Conservation (phyloP, 202 grass and related monocot genomes). For the Cymbopogon flexuosus region DNA sequence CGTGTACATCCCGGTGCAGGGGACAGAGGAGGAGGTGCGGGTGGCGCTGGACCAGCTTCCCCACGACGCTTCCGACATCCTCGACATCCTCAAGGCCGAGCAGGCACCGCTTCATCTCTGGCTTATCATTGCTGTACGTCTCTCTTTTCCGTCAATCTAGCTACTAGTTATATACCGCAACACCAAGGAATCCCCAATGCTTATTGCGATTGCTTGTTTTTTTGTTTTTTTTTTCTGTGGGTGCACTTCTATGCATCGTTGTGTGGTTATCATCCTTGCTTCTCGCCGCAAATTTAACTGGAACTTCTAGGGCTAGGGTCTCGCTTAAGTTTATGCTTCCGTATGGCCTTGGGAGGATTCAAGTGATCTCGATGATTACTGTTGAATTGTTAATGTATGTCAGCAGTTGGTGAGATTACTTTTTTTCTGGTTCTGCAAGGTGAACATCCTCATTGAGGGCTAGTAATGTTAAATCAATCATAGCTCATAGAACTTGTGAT, state of each 20-base stretch:
- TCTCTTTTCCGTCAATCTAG: background rate
- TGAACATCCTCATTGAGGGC: too few species aligned
- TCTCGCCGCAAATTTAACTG: background rate
- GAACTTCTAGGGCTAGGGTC: constrained; percentile 18
- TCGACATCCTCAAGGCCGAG: constrained; percentile 97
- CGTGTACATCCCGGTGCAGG: constrained; percentile 90
- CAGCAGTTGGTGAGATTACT: background rate
- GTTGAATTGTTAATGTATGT: background rate
- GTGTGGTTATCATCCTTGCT: background rate
- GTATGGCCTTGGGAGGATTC: background rate
- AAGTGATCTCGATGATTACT: background rate
- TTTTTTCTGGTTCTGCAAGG: too few species aligned
- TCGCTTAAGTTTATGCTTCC: background rate
- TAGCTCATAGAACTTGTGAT: background rate
- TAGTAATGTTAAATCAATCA: too few species aligned
- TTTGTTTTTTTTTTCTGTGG: background rate
- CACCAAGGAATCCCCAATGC: background rate
- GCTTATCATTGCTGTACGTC: constrained; percentile 84
- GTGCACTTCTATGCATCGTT: background rate
- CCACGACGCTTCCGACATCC: constrained; percentile 74
- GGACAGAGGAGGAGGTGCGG: constrained; percentile 86
- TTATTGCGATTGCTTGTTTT: background rate
- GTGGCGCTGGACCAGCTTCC: constrained; percentile 85
- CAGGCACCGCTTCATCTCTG: constrained; percentile 90
- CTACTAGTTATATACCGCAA: background rate